Evolutionary conservation across 768 basidiomycete species (phyloP), one percentile per base, ranked within the genome.

Genomic region (Leccinum variicolor): DNA sequence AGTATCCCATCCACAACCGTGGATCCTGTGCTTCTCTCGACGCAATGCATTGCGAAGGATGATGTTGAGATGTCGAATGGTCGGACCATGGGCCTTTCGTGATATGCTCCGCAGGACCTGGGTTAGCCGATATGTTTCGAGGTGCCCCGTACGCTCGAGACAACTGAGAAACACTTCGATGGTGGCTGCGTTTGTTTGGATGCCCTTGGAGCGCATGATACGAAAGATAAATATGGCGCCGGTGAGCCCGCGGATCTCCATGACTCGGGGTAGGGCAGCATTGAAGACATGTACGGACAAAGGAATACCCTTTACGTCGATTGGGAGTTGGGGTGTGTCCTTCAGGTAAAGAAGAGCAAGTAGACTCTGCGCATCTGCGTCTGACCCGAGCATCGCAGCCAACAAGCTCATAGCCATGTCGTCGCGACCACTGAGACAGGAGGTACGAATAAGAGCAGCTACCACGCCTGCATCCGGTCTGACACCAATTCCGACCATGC

Each of bases 251-350:
- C 75, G 75, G 41, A 73, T 70, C 23, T 65, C 68, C 54, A 89
- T 67, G 21, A 82, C 59, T 39, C 82, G 82, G 51, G 74, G 73
- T 13, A 90, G 72, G 19, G 87, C 70, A 19, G 83, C 77, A 66
- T 92, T 90, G 74, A 89, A 82, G 26, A 89, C 71, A 52, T 77
- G 73, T 36, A 74, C 69, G 7, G 77, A 77, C 33, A 79, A 78
- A 14, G 26, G 62, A 10, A 68, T 59, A 46, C 61, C 69, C 33
- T 61, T 59, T 26, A 81, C 64, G 34, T 68, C 43, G 54, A 73
- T 52, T 26, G 69, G 70, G 17, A 63, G 61, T 25, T 43, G 50
- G 33, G 56, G 54, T 9, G 55, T 31, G 41, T 17, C 47, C 54
- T 64, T 71, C 41, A 71, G 45, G 43, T 49, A 54, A 50, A 73